Conservation (phyloP, 805 yeast species). For the Torulaspora microellipsoides region DNA sequence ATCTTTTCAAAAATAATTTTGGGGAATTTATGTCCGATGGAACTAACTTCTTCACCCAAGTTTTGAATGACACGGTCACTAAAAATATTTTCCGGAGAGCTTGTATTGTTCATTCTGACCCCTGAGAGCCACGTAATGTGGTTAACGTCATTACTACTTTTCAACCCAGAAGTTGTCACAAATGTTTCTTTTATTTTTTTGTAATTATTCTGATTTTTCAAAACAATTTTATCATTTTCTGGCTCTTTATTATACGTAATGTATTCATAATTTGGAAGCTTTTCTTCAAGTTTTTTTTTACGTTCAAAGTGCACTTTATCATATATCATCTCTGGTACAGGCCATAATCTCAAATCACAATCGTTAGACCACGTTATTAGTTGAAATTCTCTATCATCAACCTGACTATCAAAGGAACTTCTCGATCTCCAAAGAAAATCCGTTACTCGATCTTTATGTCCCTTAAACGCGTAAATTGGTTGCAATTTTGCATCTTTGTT, state of each 20-base stretch:
- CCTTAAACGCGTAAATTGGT: slow-evolving; percentile 61
- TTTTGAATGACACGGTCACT: slow-evolving; percentile 48
- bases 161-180: slow-evolving; percentile 39
- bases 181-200: slow-evolving; percentile 39
- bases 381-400: slow-evolving; percentile 80
- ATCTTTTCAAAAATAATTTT: slow-evolving; percentile 81
- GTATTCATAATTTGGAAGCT: slow-evolving; percentile 42
- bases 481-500: slow-evolving; percentile 38
- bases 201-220: slow-evolving; percentile 8
- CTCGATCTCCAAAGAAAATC: slow-evolving; percentile 86
- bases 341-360: slow-evolving; percentile 80
- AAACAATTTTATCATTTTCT: slow-evolving; percentile 21
- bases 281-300: slow-evolving; percentile 36
- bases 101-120: slow-evolving; percentile 52
- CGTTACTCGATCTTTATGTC: slow-evolving; percentile 79
- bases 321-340: slow-evolving; percentile 47
- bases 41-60: slow-evolving; percentile 86
- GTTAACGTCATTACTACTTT: slow-evolving; percentile 42
- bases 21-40: slow-evolving; percentile 85
- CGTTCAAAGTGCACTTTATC: slow-evolving; percentile 43
- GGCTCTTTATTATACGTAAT: slow-evolving; percentile 53
- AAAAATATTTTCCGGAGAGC: slow-evolving; percentile 36
- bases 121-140: slow-evolving; percentile 93
- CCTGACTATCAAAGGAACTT: slow-evolving; percentile 39
- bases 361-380: slow-evolving; percentile 93